Conservation (phyloP, 306 rosid species). For the Fagus crenata region DNA sequence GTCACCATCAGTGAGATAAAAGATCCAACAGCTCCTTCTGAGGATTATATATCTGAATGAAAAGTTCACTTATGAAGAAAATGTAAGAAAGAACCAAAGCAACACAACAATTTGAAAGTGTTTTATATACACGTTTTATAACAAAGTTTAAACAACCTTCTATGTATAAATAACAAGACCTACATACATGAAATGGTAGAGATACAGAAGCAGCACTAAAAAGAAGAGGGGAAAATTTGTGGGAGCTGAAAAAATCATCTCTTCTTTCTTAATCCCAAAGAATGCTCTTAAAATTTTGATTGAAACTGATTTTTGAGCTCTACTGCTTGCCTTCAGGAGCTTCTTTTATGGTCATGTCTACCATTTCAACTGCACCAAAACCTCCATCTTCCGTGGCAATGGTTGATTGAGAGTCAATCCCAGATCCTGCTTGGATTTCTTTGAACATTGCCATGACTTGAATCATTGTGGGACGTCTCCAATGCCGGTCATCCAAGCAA, state of each 20-base stretch:
- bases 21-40: slow-evolving; percentile 33
- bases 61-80: slow-evolving; percentile 30
- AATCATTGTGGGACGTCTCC: slow-evolving; percentile 87
- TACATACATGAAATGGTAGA: slow-evolving; percentile 81
- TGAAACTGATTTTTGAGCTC: slow-evolving; percentile 6
- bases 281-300: slow-evolving; percentile 29
- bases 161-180: slow-evolving; percentile 70
- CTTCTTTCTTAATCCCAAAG: slow-evolving; percentile 36
- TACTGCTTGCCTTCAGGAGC: slow-evolving; percentile 74
- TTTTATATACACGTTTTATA: slow-evolving; percentile 72
- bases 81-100: slow-evolving; percentile 40
- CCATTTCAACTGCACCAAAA: slow-evolving; percentile 59
- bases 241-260: slow-evolving; percentile 40
- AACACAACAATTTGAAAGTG: slow-evolving; percentile 52
- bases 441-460: slow-evolving; percentile 91
- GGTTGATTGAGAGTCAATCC: slow-evolving; percentile 81
- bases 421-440: slow-evolving; percentile 90
- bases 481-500: slow-evolving; percentile 81
- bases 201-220: slow-evolving; percentile 36
- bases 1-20: slow-evolving; percentile 51
- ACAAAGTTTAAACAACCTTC: slow-evolving; percentile 48
- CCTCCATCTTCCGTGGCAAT: slow-evolving; percentile 62
- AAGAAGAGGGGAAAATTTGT: slow-evolving; percentile 47
- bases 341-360: slow-evolving; percentile 89
- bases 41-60: slow-evolving; percentile 39